phyloP scores from a whole-genome alignment of 139 green algal species.

The Ostreobium quekettii region DNA sequence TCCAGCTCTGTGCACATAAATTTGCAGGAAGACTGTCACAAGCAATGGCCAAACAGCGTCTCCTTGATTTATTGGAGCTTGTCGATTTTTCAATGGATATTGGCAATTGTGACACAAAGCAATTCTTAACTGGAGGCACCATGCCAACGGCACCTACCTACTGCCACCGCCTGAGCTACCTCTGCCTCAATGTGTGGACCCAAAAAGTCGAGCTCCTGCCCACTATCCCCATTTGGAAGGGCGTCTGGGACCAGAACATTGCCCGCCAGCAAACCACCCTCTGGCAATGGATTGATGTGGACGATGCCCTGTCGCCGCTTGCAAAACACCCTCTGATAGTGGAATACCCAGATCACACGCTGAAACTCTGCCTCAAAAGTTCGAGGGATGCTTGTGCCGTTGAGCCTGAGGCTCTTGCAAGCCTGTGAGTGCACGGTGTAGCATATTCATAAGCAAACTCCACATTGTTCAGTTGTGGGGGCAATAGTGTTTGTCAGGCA shows the following conservation, averaged over 20 bases:
- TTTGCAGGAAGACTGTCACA: too few relatives aligned
- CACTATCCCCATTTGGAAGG: conserved; percentile 20
- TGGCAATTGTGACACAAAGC: too few relatives aligned
- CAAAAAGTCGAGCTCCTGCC: conserved; percentile 56
- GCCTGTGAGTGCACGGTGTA: conserved; percentile 39
- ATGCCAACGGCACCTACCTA: too few relatives aligned
- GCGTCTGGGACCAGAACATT: conserved; percentile 47
- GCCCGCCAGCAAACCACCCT: conserved; percentile 36
- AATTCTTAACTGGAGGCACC: too few relatives aligned
- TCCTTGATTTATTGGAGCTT: too few relatives aligned
- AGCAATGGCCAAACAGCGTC: too few relatives aligned
- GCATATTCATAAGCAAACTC: neutral
- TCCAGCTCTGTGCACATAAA: too few relatives aligned
- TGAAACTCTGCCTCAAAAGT: conserved; percentile 79
- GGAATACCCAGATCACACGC: conserved; percentile 83
- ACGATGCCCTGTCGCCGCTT: conserved; percentile 26
- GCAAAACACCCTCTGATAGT: conserved; percentile 83
- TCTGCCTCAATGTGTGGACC: conserved; percentile 49
- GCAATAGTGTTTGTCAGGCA: neutral
- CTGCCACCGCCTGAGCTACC: conserved; percentile 53
- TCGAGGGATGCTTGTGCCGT: conserved; percentile 53
- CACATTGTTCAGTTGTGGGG: neutral
- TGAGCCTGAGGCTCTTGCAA: conserved; percentile 65
- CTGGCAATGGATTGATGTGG: conserved; percentile 59
- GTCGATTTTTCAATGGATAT: too few relatives aligned